Evolutionary conservation across 805 yeast species (phyloP).

Genomic region (Starmerella cellae): DNA sequence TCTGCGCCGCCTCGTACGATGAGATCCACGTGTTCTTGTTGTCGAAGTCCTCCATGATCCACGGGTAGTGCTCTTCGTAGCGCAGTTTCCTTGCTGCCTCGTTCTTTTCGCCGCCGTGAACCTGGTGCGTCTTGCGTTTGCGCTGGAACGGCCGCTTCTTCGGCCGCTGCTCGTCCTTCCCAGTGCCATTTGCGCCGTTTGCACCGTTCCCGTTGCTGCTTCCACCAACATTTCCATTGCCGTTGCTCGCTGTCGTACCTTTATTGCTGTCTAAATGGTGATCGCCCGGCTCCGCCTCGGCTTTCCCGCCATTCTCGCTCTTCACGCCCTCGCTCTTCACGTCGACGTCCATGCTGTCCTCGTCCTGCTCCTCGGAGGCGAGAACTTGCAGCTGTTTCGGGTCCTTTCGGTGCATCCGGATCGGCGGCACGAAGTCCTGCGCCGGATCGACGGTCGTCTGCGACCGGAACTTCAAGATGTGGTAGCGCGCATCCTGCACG

Average conservation of each 20-base stretch:
- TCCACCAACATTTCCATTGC: not conserved
- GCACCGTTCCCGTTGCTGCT: not conserved
- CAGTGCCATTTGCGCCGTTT: no score
- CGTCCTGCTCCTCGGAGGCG: constrained; percentile 28
- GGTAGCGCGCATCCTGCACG: constrained; percentile 58
- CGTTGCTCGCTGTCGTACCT: not conserved
- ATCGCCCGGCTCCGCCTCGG: constrained; percentile 14
- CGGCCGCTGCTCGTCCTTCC: not conserved
- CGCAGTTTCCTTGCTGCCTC: constrained; percentile 73
- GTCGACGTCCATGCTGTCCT: constrained; percentile 10
- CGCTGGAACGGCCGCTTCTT: constrained; percentile 21
- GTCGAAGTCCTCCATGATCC: constrained; percentile 96
- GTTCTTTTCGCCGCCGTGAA: constrained; percentile 68
- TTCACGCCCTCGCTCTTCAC: no score
- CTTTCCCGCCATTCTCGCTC: constrained; percentile 27
- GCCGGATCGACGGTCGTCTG: constrained; percentile 59
- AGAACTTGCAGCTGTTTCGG: constrained; percentile 85
- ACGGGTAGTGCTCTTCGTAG: constrained; percentile 93
- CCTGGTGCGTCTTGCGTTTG: constrained; percentile 66
- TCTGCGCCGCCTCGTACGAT: constrained; percentile 80
- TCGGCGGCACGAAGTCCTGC: constrained; percentile 62
- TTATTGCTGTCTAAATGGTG: not conserved
- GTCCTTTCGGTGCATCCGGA: constrained; percentile 82
- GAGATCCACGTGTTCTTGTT: constrained; percentile 93
- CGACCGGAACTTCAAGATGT: constrained; percentile 68